phyloP scores from a whole-genome alignment of 2,329 filamentous ascomycete genomes.

The Fusarium sp. region DNA sequence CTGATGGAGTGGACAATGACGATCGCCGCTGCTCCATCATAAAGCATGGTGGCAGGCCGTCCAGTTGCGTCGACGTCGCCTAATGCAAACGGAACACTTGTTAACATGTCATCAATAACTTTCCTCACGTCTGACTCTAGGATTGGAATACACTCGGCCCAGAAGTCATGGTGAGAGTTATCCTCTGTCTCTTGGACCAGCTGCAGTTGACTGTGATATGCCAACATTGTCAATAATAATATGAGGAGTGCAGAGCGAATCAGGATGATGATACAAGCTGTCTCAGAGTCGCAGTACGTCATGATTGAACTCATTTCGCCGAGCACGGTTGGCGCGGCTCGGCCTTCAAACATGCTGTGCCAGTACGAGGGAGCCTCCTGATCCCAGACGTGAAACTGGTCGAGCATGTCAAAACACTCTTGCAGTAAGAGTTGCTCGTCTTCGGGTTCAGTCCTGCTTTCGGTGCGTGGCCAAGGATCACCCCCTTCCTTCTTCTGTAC shows the following conservation, averaged over 20 bases:
- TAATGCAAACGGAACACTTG: constrained; percentile 47
- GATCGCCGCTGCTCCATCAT: constrained; percentile 49
- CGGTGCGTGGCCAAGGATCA: background rate
- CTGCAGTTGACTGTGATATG: constrained; percentile 38
- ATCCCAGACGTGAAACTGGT: constrained; percentile 48
- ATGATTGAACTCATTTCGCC: constrained; percentile 38
- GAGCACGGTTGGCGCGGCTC: constrained; percentile 42
- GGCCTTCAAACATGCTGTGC: constrained; percentile 46
- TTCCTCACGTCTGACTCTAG: constrained; percentile 41
- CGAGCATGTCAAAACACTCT: constrained; percentile 45
- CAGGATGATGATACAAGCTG: constrained; percentile 49
- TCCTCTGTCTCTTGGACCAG: background rate
- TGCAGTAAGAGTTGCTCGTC: constrained; percentile 24
- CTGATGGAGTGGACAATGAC: constrained; percentile 48
- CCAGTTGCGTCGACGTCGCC: constrained; percentile 45
- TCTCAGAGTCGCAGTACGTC: constrained; percentile 46
- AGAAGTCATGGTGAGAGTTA: constrained; percentile 18
- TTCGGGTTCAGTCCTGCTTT: background rate
- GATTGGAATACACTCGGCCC: constrained; percentile 29
- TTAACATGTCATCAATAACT: constrained; percentile 48
- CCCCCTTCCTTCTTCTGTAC: background rate
- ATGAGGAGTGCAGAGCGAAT: constrained; percentile 48
- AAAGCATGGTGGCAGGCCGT: constrained; percentile 30
- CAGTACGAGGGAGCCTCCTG: constrained; percentile 47
- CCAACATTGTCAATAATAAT: constrained; percentile 45